These are phyloP conservation scores for Euphorbia celastroides DNA, from an alignment of 441 rosid species.

Conservation along the genomic window DNA sequence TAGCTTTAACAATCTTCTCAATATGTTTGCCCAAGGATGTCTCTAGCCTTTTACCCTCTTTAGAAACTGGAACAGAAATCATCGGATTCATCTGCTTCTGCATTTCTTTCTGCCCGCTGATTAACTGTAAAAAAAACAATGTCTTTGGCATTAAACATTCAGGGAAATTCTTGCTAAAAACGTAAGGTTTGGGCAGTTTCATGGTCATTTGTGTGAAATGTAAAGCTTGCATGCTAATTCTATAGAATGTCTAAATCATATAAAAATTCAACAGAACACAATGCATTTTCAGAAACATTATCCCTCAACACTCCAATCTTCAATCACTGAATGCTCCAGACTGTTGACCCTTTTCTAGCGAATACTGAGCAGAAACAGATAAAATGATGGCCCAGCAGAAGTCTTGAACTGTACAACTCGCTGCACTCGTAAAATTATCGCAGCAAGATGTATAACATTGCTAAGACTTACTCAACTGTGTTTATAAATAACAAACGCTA, in stretches of 20 bases:
- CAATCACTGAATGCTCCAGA: not conserved
- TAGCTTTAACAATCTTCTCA: conserved; percentile 68
- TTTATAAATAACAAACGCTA: conserved; percentile 1
- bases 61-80: conserved; percentile 46
- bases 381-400: not conserved
- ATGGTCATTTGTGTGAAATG: no score
- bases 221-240: no score
- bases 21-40: conserved; percentile 59
- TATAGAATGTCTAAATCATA: no score
- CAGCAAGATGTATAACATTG: not conserved
- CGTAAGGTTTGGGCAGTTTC: no score
- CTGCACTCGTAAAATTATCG: conserved; percentile 3
- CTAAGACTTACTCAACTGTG: not conserved
- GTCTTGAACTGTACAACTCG: not conserved
- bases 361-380: not conserved
- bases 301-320: not conserved
- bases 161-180: no score
- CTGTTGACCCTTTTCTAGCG: not conserved
- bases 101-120: conserved; percentile 71
- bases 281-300: not conserved
- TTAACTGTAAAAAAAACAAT: conserved; percentile 43
- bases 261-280: not conserved
- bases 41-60: conserved; percentile 85
- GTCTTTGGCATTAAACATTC: no score
- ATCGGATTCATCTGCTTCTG: conserved; percentile 65